Conservation (phyloP, 495 filamentous ascomycete species). For the Penicillium angulare region DNA sequence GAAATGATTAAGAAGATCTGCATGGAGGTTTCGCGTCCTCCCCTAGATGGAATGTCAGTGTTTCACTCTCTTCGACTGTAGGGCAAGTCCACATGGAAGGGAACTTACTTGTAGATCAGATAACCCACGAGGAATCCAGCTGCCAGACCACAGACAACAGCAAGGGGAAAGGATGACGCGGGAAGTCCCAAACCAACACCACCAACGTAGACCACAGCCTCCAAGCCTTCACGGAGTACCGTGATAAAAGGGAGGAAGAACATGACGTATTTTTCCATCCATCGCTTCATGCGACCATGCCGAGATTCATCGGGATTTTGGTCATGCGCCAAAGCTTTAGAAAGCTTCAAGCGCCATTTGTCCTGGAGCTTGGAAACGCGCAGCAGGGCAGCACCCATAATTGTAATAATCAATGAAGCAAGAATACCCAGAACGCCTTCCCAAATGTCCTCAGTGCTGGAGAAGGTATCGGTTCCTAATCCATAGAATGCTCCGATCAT, state of each 20-base stretch:
- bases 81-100: background rate
- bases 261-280: constrained; percentile 75
- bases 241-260: constrained; percentile 82
- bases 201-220: constrained; percentile 78
- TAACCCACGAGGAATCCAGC: constrained; percentile 66
- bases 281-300: constrained; percentile 54
- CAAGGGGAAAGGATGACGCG: constrained; percentile 68
- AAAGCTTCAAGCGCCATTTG: constrained; percentile 81
- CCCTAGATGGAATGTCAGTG: constrained; percentile 33
- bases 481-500: constrained; percentile 82
- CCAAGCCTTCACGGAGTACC: constrained; percentile 77
- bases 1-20: constrained; percentile 79
- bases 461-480: constrained; percentile 63
- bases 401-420: constrained; percentile 71
- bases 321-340: constrained; percentile 58
- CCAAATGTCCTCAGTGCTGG: constrained; percentile 67
- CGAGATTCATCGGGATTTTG: constrained; percentile 25
- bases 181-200: constrained; percentile 76
- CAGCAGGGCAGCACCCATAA: constrained; percentile 75
- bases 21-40: constrained; percentile 62
- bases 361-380: constrained; percentile 83
- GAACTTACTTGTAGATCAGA: constrained; percentile 71
- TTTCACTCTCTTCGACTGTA: too few relatives aligned
- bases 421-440: constrained; percentile 73
- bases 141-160: constrained; percentile 64